Percentiles rank a stretch among this genome's conserved stretches.
Evolutionary conservation across 1,284 basidiomycete species (phyloP).

Genomic region (Ustilago tritici): DNA sequence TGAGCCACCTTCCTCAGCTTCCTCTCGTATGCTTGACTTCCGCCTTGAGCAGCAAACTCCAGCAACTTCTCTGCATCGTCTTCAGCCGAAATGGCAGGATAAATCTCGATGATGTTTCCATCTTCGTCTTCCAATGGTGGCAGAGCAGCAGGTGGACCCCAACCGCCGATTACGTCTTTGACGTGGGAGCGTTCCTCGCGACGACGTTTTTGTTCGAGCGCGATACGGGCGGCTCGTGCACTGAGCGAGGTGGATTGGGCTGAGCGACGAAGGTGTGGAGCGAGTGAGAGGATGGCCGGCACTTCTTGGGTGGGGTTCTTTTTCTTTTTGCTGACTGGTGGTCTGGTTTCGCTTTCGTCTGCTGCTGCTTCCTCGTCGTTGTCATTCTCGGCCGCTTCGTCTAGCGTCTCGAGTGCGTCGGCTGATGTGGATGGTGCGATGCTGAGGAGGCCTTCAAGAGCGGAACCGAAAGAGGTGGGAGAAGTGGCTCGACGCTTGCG

Average conservation of each 20-base stretch:
- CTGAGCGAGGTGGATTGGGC: conserved; percentile 58
- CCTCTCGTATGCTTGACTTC: conserved; percentile 61
- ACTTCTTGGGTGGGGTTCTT: conserved; percentile 12
- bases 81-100: conserved; percentile 6
- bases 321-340: conserved; percentile 7
- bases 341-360: conserved; percentile 7
- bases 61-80: conserved; percentile 32
- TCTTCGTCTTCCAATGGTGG: conserved; percentile 49
- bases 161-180: conserved; percentile 67
- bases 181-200: conserved; percentile 63
- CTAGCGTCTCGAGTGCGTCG: conserved; percentile 23
- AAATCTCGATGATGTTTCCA: conserved; percentile 43
- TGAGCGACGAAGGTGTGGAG: conserved; percentile 61
- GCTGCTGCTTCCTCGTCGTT: conserved; percentile 10
- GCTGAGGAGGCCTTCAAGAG: conserved; percentile 62
- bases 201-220: conserved; percentile 58
- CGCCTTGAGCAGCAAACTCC: conserved; percentile 57
- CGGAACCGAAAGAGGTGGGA: conserved; percentile 61
- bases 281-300: conserved; percentile 64
- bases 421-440: conserved; percentile 26
- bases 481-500: conserved; percentile 65
- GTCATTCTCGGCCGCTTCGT: conserved; percentile 12
- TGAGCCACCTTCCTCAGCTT: conserved; percentile 66
- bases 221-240: conserved; percentile 64
- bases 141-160: conserved; percentile 64